Conservation (phyloP, 2,329 filamentous ascomycete species). For the Sporothrix curviconia region DNA sequence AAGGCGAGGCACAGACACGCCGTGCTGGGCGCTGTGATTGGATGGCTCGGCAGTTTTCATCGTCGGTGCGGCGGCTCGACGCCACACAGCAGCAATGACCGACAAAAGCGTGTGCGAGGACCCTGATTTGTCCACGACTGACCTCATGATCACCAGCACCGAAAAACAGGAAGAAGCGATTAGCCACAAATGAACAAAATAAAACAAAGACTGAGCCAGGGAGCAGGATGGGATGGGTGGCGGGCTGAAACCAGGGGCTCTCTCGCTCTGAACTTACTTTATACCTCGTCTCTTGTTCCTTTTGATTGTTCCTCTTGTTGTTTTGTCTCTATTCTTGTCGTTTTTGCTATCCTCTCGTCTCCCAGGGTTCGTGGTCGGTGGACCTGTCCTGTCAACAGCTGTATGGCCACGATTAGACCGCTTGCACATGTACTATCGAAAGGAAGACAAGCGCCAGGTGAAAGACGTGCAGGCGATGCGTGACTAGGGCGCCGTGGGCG, state of each 20-base stretch:
- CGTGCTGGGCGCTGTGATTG: not conserved
- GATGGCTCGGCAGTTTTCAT: not conserved
- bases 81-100: not conserved
- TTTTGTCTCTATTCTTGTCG: not conserved
- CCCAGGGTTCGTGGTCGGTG: too few relatives aligned
- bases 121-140: constrained; percentile 8
- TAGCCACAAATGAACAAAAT: not conserved
- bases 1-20: not conserved
- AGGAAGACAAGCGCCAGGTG: too few relatives aligned
- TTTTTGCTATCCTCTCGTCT: not conserved
- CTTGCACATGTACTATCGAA: too few relatives aligned
- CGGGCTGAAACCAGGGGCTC: too few relatives aligned
- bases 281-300: too few relatives aligned
- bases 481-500: too few relatives aligned
- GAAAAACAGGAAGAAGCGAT: not conserved
- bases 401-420: not conserved
- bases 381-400: not conserved
- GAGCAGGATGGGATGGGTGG: too few relatives aligned
- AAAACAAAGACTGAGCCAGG: too few relatives aligned
- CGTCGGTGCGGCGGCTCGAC: not conserved
- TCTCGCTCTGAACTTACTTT: too few relatives aligned
- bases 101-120: not conserved
- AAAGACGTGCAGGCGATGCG: too few relatives aligned
- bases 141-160: not conserved
- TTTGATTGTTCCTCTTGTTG: not conserved